These are phyloP conservation scores for Neonectria faginata DNA, from an alignment of 2,329 filamentous ascomycete species.

Conservation along the genomic window DNA sequence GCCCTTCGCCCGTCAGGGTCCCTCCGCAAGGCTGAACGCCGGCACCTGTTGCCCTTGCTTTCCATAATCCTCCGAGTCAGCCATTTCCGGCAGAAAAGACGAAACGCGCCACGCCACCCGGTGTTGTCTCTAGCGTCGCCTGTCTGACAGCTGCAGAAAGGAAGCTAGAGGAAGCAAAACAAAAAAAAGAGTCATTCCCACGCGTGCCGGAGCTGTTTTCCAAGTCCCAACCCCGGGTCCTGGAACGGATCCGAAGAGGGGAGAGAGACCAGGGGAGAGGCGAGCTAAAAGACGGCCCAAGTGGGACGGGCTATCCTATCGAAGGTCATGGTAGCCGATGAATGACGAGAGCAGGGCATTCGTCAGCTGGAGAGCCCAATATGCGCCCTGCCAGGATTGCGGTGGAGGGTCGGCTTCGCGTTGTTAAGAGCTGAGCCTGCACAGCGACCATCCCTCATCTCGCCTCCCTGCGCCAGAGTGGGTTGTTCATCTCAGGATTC, in stretches of 20 bases:
- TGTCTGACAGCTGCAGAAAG: conserved; percentile 8
- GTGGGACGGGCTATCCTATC: not conserved
- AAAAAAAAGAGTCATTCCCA: not conserved
- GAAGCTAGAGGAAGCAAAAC: not conserved
- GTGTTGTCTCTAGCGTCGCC: conserved; percentile 25
- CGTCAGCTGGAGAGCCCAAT: conserved; percentile 1
- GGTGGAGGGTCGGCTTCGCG: not conserved
- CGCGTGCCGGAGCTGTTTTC: not conserved
- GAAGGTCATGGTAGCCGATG: conserved; percentile 1
- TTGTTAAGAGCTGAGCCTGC: not conserved
- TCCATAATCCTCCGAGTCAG: not conserved
- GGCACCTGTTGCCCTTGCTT: not conserved
- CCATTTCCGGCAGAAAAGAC: not conserved
- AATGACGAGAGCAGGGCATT: conserved; percentile 4
- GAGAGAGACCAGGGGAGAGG: not conserved
- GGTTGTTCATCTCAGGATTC: not conserved
- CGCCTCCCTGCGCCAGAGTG: not conserved
- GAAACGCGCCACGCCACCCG: conserved; percentile 13
- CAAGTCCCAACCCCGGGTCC: not conserved
- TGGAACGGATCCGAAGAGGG: not conserved
- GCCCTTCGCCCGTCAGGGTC: not conserved
- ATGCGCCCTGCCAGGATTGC: not conserved
- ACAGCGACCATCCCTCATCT: conserved; percentile 3
- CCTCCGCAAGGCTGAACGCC: conserved; percentile 14
- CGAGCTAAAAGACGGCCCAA: not conserved